These are phyloP conservation scores for Mangifera indica DNA, from an alignment of 345 rosid genomes.

Conservation along the genomic window DNA sequence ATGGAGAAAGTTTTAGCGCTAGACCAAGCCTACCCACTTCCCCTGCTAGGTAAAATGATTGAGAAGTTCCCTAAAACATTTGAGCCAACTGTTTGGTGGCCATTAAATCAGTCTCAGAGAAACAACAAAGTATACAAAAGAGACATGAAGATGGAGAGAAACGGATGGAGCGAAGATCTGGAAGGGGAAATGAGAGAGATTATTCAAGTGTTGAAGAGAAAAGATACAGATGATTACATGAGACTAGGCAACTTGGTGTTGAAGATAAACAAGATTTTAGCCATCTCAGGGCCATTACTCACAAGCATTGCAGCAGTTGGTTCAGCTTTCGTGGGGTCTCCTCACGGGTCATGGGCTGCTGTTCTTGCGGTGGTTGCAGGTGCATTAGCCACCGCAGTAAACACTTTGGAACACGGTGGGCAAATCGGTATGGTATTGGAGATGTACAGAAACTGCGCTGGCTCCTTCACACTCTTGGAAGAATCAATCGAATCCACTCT, in stretches of 20 bases:
- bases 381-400: conserved; percentile 33
- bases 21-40: conserved; percentile 32
- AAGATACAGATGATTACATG: conserved; percentile 44
- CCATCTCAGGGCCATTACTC: conserved; percentile 42
- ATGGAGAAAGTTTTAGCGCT: conserved; percentile 29
- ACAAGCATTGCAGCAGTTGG: conserved; percentile 37
- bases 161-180: conserved; percentile 40
- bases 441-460: conserved; percentile 47
- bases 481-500: conserved; percentile 28
- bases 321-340: conserved; percentile 20
- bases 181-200: conserved; percentile 42
- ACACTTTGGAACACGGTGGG: conserved; percentile 41
- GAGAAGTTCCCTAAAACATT: conserved; percentile 29
- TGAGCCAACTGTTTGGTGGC: conserved; percentile 31
- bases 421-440: conserved; percentile 59
- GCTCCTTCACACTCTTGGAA: conserved; percentile 34
- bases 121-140: neutral
- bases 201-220: conserved; percentile 30
- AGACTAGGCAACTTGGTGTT: conserved; percentile 39
- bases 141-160: neutral
- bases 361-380: conserved; percentile 33
- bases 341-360: conserved; percentile 22
- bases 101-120: neutral
- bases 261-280: conserved; percentile 44
- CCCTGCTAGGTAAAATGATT: conserved; percentile 30